Percentiles rank a stretch among this genome's conserved stretches.
phyloP scores from a whole-genome alignment of 2,329 filamentous ascomycete genomes.

The Simplicillium sp. region DNA sequence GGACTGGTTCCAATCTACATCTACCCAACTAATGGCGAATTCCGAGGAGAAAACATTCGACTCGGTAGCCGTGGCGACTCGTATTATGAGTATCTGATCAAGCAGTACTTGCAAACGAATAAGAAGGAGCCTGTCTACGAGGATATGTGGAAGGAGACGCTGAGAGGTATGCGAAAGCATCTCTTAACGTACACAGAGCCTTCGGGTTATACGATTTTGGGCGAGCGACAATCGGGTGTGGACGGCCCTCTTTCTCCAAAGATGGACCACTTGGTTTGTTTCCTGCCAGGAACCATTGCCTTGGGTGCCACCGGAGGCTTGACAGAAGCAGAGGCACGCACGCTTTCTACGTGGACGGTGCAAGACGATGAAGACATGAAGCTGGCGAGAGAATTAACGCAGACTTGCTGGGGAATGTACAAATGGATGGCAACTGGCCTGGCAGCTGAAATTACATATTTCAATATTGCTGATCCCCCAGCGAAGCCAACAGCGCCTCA shows the following conservation, averaged over 20 bases:
- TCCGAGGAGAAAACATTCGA: conserved; percentile 77
- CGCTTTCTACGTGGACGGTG: conserved; percentile 61
- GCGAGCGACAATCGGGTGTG: conserved; percentile 72
- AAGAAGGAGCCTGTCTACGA: conserved; percentile 77
- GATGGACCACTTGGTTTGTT: conserved; percentile 98
- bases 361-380: conserved; percentile 80
- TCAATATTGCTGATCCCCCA: conserved; percentile 64
- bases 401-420: conserved; percentile 98
- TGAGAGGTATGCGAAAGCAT: conserved; percentile 81
- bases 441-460: conserved; percentile 92
- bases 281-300: conserved; percentile 93
- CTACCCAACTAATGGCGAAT: conserved; percentile 66
- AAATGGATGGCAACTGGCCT: conserved; percentile 80
- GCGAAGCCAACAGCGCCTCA: conserved; percentile 44
- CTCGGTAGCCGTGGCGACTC: conserved; percentile 91
- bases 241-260: conserved; percentile 62
- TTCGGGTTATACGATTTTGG: conserved; percentile 78
- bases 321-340: conserved; percentile 65
- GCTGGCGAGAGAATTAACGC: conserved; percentile 82
- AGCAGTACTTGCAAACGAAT: conserved; percentile 93
- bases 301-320: conserved; percentile 75
- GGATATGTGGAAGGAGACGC: conserved; percentile 85
- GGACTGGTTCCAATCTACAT: conserved; percentile 91
- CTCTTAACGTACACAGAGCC: conserved; percentile 80
- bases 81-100: conserved; percentile 98